Evolutionary conservation across 371 early-diverging fungal genomes (phyloP), one percentile per base, ranked within the genome.

Genomic region (Actinomucor elegans): DNA sequence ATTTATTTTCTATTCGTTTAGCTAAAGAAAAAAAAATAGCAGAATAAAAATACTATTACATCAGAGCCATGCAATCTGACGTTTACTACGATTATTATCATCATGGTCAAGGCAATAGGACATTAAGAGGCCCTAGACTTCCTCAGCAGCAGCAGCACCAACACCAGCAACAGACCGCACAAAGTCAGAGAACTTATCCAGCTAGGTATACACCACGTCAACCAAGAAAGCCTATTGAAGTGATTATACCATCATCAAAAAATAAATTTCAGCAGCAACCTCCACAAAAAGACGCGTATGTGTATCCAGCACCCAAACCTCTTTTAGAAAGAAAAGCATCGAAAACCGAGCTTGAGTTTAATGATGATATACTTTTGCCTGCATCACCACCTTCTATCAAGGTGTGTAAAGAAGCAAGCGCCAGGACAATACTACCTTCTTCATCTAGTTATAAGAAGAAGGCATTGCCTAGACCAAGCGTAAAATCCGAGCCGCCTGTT

Each of bases 101-200:
- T 31, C n/a, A 27, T 14, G 8, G 6, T 5, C 37, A 27, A 44
- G 34, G 26, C 23, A 45, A 26, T 48, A n/a, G 48, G 11, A 48
- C 48, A 7, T n/a, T 55, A 11, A 24, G 55, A 33, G 57, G 57
- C 3, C 57, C 57, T 42, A 56, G 57, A 34, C 43, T 20, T 15
- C 24, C 28, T 34, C 44, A 43, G 14, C 44, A 48, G 14, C 15
- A 5, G 29, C 15, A 17, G n/a, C n/a, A n/a, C n/a, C n/a, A n/a
- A n/a, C n/a, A n/a, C n/a, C n/a, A n/a, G n/a, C n/a, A n/a, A n/a
- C n/a, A n/a, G n/a, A n/a, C n/a, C n/a, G n/a, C n/a, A n/a, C n/a
- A n/a, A n/a, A n/a, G n/a, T n/a, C n/a, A n/a, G n/a, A n/a, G n/a
- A n/a, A 44, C 17, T 12, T 29, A 24, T 28, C 35, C 23, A 9